phyloP scores from a whole-genome alignment of 1,284 basidiomycete species.

The Rhodotorula sp. region DNA sequence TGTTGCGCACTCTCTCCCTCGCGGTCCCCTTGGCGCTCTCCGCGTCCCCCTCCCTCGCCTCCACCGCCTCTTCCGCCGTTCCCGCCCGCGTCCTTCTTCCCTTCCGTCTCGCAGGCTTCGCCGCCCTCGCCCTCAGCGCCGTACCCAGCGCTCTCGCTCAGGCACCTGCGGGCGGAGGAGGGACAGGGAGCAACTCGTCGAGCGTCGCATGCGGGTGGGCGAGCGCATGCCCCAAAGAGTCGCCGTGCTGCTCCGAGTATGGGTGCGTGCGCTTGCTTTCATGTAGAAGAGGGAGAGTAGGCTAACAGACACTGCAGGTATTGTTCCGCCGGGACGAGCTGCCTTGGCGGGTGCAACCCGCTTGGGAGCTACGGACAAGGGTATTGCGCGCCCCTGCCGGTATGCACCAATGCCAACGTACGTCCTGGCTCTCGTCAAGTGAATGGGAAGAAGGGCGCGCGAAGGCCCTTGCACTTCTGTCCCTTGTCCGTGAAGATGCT shows the following conservation, averaged over 20 bases:
- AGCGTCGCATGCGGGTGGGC: constrained; percentile 18
- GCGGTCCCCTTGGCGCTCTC: not conserved
- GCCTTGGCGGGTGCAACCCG: constrained; percentile 35
- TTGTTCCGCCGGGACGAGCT: constrained; percentile 20
- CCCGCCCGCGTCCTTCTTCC: no score
- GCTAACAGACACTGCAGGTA: not conserved
- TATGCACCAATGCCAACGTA: constrained; percentile 29
- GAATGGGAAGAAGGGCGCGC: no score
- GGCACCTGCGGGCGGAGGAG: constrained; percentile 4
- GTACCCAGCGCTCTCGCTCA: not conserved
- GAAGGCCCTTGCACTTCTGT: not conserved
- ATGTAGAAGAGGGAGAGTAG: not conserved
- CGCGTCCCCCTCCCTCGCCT: not conserved
- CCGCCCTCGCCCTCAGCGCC: not conserved
- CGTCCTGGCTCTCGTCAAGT: not conserved
- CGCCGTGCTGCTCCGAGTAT: constrained; percentile 27
- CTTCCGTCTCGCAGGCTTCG: not conserved
- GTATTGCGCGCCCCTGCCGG: constrained; percentile 40
- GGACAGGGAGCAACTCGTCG: not conserved
- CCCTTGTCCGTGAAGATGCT: no score
- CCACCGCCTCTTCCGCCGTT: not conserved
- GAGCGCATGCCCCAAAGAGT: not conserved
- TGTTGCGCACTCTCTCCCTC: not conserved
- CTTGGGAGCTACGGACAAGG: constrained; percentile 20
- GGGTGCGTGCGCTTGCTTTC: not conserved